phyloP scores from a whole-genome alignment of 768 basidiomycete species.

The Collybiopsis luxurians region DNA sequence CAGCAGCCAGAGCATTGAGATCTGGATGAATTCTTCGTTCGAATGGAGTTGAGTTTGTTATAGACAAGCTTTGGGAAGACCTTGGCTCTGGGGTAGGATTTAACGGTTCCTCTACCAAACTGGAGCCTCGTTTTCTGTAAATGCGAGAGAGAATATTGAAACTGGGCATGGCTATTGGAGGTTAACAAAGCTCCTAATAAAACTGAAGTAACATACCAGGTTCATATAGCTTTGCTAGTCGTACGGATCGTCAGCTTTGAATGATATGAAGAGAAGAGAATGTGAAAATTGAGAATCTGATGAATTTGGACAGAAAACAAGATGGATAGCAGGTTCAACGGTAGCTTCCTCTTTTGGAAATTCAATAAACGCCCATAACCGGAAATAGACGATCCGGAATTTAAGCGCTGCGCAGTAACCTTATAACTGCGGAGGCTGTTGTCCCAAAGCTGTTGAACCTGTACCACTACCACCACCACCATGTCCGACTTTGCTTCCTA shows the following conservation, averaged over 20 bases:
- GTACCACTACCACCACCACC: background rate
- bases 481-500: background rate
- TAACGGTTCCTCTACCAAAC: no score
- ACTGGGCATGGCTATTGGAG: conserved; percentile 1
- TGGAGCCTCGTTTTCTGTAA: background rate
- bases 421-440: background rate
- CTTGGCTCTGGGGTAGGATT: background rate
- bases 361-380: no score
- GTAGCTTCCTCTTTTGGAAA: no score
- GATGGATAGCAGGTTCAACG: no score
- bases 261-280: background rate
- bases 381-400: background rate
- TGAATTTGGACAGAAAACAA: no score
- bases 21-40: conserved; percentile 8
- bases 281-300: no score
- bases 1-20: conserved; percentile 7
- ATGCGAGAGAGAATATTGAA: background rate
- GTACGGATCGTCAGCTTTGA: no score
- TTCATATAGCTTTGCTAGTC: background rate
- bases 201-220: no score
- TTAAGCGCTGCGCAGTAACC: background rate
- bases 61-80: background rate
- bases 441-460: background rate
- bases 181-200: no score
- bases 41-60: background rate